Conservation (phyloP, 306 rosid genomes). For the Castanopsis chinensis region DNA sequence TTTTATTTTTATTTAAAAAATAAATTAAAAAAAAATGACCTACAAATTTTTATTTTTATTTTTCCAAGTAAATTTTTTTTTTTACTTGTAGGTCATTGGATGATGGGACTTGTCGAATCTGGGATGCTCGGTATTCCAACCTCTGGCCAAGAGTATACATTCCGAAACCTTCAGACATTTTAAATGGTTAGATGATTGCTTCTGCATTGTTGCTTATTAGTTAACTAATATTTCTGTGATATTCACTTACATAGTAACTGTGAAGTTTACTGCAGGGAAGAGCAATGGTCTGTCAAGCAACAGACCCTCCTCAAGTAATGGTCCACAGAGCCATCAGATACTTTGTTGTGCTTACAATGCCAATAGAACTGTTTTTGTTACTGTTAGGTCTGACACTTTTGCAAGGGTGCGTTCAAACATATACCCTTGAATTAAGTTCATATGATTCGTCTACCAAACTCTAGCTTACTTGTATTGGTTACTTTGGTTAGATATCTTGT, state of each 20-base stretch:
- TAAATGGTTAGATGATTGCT: conserved; percentile 54
- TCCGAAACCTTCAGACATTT: conserved; percentile 64
- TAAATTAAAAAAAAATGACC: too few species aligned
- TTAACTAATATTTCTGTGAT: background rate
- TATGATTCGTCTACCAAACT: conserved; percentile 17
- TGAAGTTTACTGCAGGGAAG: conserved; percentile 58
- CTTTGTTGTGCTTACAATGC: conserved; percentile 91
- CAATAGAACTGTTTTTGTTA: conserved; percentile 84
- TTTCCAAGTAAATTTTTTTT: too few species aligned
- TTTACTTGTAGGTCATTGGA: conserved; percentile 60
- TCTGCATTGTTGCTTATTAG: conserved; percentile 10
- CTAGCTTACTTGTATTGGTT: conserved; percentile 25
- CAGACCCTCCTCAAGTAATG: conserved; percentile 62
- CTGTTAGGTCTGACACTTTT: conserved; percentile 86
- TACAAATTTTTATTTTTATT: too few species aligned
- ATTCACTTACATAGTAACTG: background rate
- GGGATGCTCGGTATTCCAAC: conserved; percentile 80
- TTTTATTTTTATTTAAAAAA: too few species aligned
- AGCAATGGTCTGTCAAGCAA: conserved; percentile 46
- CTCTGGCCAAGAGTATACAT: conserved; percentile 55
- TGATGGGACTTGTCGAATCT: conserved; percentile 88
- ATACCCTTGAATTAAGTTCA: conserved; percentile 20
- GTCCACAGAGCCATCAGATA: conserved; percentile 60
- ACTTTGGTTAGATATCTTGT: conserved; percentile 19
- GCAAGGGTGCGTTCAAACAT: conserved; percentile 60